Percentiles rank a stretch among this genome's conserved stretches.
Conservation (phyloP, 805 yeast genomes). For the Kodamaea leandrae region DNA sequence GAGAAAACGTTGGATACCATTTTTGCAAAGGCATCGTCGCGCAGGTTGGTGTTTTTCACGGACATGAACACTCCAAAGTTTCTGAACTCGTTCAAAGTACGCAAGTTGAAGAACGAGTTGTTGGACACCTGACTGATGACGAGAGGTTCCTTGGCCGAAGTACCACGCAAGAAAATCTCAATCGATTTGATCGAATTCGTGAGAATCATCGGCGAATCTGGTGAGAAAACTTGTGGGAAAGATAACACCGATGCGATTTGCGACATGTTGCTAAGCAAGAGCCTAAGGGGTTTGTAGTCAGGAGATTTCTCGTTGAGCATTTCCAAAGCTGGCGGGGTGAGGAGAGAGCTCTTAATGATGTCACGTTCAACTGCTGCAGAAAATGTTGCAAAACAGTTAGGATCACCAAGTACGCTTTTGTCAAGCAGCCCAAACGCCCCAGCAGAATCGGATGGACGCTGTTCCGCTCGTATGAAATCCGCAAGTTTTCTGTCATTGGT, state of each 20-base stretch:
- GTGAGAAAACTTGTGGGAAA: slow-evolving; percentile 37
- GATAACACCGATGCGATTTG: slow-evolving; percentile 34
- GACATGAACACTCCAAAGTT: slow-evolving; percentile 34
- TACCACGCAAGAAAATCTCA: slow-evolving; percentile 65
- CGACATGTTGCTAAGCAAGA: slow-evolving; percentile 32
- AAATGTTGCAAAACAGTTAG: slow-evolving; percentile 28
- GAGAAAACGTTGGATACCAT: slow-evolving; percentile 33
- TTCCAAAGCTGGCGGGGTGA: slow-evolving; percentile 28
- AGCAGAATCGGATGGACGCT: not conserved
- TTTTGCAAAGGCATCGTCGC: slow-evolving; percentile 31
- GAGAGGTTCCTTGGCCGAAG: slow-evolving; percentile 38
- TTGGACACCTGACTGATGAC: slow-evolving; percentile 58
- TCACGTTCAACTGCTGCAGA: slow-evolving; percentile 19
- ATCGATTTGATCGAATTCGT: slow-evolving; percentile 59
- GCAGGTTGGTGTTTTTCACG: slow-evolving; percentile 23
- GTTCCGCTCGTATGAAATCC: not conserved
- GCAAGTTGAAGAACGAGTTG: slow-evolving; percentile 56
- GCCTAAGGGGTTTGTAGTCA: slow-evolving; percentile 26
- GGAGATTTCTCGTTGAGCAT: slow-evolving; percentile 25
- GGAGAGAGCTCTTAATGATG: slow-evolving; percentile 21
- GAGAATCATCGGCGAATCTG: slow-evolving; percentile 39
- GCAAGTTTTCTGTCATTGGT: slow-evolving; percentile 40
- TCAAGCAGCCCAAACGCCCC: not conserved
- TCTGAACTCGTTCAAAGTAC: slow-evolving; percentile 46
- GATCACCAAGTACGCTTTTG: slow-evolving; percentile 15